Percentiles rank a stretch among this genome's conserved stretches.
phyloP scores from a whole-genome alignment of 2,329 filamentous ascomycete genomes.

The Chaetomium olivaceum region DNA sequence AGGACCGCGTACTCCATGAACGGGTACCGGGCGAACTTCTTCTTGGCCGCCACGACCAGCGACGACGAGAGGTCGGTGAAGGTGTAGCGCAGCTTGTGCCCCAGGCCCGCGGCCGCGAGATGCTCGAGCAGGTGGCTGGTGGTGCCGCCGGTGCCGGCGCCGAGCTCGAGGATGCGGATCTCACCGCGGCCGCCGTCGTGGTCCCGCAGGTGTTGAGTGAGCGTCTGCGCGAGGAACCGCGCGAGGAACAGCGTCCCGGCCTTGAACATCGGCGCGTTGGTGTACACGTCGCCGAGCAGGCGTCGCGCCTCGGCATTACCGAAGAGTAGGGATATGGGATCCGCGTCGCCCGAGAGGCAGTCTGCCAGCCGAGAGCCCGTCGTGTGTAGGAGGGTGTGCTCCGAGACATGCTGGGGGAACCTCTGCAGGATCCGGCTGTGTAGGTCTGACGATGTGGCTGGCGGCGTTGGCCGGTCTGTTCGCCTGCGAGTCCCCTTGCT shows the following conservation, averaged over 20 bases:
- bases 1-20: constrained; percentile 35
- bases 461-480: not conserved
- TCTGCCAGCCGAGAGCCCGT: constrained; percentile 37
- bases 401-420: constrained; percentile 15
- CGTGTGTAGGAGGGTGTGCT: constrained; percentile 31
- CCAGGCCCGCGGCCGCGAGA: constrained; percentile 30
- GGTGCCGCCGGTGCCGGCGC: constrained; percentile 40
- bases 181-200: not conserved
- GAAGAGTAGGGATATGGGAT: constrained; percentile 44
- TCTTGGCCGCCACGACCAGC: constrained; percentile 37
- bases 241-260: constrained; percentile 32
- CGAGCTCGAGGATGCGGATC: constrained; percentile 31
- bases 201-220: constrained; percentile 8
- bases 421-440: not conserved
- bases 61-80: constrained; percentile 44
- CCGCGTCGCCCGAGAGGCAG: constrained; percentile 38
- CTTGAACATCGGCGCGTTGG: constrained; percentile 39
- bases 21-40: constrained; percentile 32
- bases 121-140: constrained; percentile 36
- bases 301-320: constrained; percentile 38
- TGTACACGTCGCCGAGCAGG: constrained; percentile 38
- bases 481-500: not conserved
- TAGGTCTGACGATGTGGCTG: not conserved
- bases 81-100: constrained; percentile 40
- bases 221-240: constrained; percentile 34